Evolutionary conservation across 345 rosid species (phyloP).

Genomic region (Dovyalis caffra): DNA sequence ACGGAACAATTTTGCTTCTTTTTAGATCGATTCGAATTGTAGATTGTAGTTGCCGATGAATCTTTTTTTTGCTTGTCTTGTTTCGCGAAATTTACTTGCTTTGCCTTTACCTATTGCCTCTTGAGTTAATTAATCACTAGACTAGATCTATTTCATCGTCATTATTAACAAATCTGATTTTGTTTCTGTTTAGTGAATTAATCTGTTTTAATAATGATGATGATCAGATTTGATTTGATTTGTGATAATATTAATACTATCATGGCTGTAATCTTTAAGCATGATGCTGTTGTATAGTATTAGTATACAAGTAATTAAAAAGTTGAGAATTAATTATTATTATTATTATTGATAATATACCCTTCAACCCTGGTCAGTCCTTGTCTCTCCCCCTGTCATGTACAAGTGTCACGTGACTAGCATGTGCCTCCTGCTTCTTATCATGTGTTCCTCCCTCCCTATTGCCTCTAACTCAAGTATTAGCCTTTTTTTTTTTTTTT

Average conservation of each 20-base stretch:
- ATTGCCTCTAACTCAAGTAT: too few species aligned
- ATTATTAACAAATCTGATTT: not conserved
- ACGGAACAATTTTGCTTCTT: too few species aligned
- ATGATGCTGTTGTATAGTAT: not conserved
- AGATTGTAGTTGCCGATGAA: not conserved
- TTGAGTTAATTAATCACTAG: not conserved
- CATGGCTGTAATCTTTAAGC: not conserved
- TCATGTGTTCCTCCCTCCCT: too few species aligned
- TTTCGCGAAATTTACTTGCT: not conserved
- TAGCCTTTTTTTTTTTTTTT: too few species aligned
- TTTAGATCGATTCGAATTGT: not conserved
- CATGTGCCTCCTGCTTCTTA: too few species aligned
- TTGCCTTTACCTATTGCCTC: not conserved
- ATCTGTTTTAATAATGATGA: not conserved
- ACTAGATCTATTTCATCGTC: not conserved
- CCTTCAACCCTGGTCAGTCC: slow-evolving; percentile 18
- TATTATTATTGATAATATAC: not conserved
- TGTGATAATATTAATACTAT: too few species aligned
- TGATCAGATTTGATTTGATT: not conserved
- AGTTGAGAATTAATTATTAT: not conserved
- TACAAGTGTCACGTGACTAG: too few species aligned
- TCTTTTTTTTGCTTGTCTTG: not conserved
- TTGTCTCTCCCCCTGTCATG: too few species aligned
- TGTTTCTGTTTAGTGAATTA: not conserved
- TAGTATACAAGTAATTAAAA: not conserved